Conservation (phyloP, 805 yeast species). For the Zygotorulaspora chibaensis region DNA sequence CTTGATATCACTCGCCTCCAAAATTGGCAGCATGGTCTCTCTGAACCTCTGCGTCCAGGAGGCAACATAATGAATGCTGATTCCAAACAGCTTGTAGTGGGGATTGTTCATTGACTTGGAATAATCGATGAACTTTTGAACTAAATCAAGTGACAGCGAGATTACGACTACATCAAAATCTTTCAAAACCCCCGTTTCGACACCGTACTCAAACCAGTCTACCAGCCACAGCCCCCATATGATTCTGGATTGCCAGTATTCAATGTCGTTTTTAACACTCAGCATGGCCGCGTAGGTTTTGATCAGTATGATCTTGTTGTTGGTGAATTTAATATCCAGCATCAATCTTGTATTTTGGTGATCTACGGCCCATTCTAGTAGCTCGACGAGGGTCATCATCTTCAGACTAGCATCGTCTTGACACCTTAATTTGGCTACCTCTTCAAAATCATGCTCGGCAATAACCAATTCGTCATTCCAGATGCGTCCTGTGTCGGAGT, state of each 20-base stretch:
- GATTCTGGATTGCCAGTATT: constrained; percentile 43
- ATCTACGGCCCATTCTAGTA: constrained; percentile 38
- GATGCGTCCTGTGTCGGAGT: constrained; percentile 45
- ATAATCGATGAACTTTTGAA: constrained; percentile 35
- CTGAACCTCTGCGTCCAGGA: constrained; percentile 43
- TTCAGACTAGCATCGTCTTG: constrained; percentile 34
- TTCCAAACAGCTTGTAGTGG: constrained; percentile 52
- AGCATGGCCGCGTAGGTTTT: constrained; percentile 38
- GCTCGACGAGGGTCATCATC: constrained; percentile 42
- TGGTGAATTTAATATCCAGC: constrained; percentile 50
- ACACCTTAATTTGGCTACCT: constrained; percentile 35
- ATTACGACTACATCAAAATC: constrained; percentile 37
- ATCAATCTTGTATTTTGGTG: constrained; percentile 39
- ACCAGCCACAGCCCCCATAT: constrained; percentile 53
- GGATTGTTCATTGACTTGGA: constrained; percentile 36
- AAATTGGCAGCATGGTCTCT: constrained; percentile 26
- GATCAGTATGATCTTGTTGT: constrained; percentile 41
- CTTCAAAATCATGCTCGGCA: constrained; percentile 35
- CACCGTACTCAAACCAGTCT: constrained; percentile 43
- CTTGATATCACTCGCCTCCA: constrained; percentile 34
- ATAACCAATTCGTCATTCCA: constrained; percentile 41
- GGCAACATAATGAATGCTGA: constrained; percentile 45
- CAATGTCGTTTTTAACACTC: constrained; percentile 37
- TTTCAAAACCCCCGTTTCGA: constrained; percentile 37
- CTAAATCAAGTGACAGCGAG: constrained; percentile 34